These are phyloP conservation scores for Puccinia coronata DNA, from an alignment of 1,284 basidiomycete species.

Conservation along the genomic window DNA sequence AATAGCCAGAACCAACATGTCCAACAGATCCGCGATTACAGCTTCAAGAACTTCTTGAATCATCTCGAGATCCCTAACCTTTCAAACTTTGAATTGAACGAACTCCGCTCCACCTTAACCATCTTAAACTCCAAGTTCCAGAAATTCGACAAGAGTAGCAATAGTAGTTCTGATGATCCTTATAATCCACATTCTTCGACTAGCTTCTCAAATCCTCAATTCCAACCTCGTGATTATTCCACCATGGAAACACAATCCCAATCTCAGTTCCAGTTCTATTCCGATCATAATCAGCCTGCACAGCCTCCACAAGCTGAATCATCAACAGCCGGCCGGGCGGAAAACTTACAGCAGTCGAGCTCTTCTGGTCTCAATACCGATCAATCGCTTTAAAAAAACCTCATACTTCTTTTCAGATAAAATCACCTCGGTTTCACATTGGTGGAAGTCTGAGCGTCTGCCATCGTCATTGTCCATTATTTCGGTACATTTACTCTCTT, in stretches of 20 bases:
- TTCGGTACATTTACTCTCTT: too few relatives aligned
- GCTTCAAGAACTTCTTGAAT: constrained; percentile 10
- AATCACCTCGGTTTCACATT: too few relatives aligned
- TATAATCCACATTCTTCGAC: neutral
- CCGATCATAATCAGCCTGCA: neutral
- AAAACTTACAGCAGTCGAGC: neutral
- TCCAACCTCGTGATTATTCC: neutral
- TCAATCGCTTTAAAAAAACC: neutral
- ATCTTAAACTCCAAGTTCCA: constrained; percentile 19
- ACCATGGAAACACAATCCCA: neutral
- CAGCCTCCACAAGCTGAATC: neutral
- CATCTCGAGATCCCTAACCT: constrained; percentile 35
- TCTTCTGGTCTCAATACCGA: neutral
- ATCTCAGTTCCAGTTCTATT: constrained; percentile 21
- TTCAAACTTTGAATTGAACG: constrained; percentile 26
- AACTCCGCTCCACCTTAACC: constrained; percentile 12
- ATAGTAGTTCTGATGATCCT: neutral
- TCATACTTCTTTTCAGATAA: too few relatives aligned
- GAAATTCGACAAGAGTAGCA: constrained; percentile 5
- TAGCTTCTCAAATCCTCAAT: constrained; percentile 6
- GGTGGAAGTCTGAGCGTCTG: too few relatives aligned
- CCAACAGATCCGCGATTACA: constrained; percentile 7
- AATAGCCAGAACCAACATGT: neutral
- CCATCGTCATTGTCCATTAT: too few relatives aligned
- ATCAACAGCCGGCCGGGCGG: neutral